These are phyloP conservation scores for Mayamaea pseudoterrestris DNA, from an alignment of 108 stramenopile genomes.

Conservation along the genomic window DNA sequence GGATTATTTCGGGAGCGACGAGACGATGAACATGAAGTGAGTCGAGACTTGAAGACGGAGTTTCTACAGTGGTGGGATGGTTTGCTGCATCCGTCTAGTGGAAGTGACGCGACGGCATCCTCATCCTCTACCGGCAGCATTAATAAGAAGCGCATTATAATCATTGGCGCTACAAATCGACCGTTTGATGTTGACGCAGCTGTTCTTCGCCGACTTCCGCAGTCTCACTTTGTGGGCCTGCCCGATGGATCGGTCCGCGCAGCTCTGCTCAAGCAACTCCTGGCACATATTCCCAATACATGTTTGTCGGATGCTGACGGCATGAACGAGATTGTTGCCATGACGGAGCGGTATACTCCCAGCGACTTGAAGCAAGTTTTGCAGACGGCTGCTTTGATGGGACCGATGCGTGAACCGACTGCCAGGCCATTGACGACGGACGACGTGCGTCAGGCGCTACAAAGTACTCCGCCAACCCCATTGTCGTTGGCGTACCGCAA, in stretches of 20 bases:
- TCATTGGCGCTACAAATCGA: slow-evolving; percentile 87
- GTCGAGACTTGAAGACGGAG: slow-evolving; percentile 91
- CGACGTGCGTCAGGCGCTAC: slow-evolving; percentile 32
- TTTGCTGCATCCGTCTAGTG: slow-evolving; percentile 3
- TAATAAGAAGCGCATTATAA: slow-evolving; percentile 14
- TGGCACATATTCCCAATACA: too few species aligned
- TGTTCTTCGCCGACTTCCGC: slow-evolving; percentile 75
- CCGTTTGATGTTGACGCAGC: slow-evolving; percentile 94
- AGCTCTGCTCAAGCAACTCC: slow-evolving; percentile 41
- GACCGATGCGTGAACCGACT: slow-evolving; percentile 40
- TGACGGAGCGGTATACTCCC: slow-evolving; percentile 51
- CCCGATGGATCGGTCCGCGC: slow-evolving; percentile 61
- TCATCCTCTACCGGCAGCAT: too few species aligned
- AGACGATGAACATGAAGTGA: slow-evolving; percentile 79
- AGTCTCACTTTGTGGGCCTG: slow-evolving; percentile 71
- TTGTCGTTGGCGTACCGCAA: slow-evolving; percentile 25
- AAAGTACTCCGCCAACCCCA: slow-evolving; percentile 31
- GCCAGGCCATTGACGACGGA: slow-evolving; percentile 16
- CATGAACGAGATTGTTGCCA: slow-evolving; percentile 18
- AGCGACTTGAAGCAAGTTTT: slow-evolving; percentile 64
- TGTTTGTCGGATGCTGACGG: slow-evolving; percentile 13
- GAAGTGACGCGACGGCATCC: slow-evolving; percentile 58
- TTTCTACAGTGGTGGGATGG: slow-evolving; percentile 90
- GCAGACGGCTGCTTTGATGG: slow-evolving; percentile 41
- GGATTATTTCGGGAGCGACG: slow-evolving; percentile 75